A percentile compares a stretch with the other conserved stretches of the same genome.
These are phyloP conservation scores for Penicillium fimorum DNA, from an alignment of 495 filamentous ascomycete genomes.

Conservation along the genomic window DNA sequence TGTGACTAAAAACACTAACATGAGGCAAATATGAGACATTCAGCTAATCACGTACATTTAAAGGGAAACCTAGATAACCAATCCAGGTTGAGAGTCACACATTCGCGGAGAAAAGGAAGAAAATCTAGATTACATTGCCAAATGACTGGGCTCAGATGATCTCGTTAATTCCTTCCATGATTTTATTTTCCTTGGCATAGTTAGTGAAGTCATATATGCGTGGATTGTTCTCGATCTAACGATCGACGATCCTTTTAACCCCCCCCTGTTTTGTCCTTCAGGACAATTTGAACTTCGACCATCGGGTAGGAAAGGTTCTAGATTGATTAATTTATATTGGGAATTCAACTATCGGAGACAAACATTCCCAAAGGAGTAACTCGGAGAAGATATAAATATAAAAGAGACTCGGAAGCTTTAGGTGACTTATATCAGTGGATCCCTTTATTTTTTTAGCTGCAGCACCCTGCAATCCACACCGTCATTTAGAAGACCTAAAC, in stretches of 20 bases:
- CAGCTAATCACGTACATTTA: neutral
- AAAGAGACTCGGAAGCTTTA: slow-evolving; percentile 1
- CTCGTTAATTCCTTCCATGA: neutral
- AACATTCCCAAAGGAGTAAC: neutral
- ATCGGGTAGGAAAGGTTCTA: slow-evolving; percentile 2
- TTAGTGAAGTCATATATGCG: slow-evolving; percentile 10
- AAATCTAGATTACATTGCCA: neutral
- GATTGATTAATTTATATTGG: neutral
- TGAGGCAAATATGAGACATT: slow-evolving; percentile 6
- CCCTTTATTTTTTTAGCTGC: slow-evolving; percentile 13
- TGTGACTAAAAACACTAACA: neutral
- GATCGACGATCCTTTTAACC: slow-evolving; percentile 1
- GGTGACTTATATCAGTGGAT: slow-evolving; percentile 6
- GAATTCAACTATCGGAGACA: neutral
- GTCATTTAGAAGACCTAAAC: slow-evolving; percentile 26
- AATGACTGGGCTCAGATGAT: neutral
- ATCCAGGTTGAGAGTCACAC: slow-evolving; percentile 3
- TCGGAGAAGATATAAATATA: neutral
- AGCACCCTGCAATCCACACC: slow-evolving; percentile 28
- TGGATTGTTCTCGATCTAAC: slow-evolving; percentile 12
- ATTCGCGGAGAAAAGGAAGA: neutral
- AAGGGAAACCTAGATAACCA: neutral
- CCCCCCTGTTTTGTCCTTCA: neutral
- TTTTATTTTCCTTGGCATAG: neutral
- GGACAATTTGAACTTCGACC: slow-evolving; percentile 10